These are phyloP conservation scores for Hemisphaericaspora subhashii DNA, from an alignment of 1,139 yeast species.

Conservation along the genomic window DNA sequence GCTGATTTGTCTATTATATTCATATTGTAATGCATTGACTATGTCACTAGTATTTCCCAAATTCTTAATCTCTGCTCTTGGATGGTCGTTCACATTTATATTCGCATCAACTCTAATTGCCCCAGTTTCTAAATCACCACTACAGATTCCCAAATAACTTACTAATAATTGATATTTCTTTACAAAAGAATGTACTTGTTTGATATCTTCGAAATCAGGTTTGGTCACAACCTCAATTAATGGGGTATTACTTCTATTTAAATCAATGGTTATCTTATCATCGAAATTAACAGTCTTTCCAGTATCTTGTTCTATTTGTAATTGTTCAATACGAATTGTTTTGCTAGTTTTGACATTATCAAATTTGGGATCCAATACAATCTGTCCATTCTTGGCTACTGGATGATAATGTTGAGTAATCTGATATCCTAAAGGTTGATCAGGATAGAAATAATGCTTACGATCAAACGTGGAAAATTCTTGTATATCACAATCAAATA, in stretches of 20 bases:
- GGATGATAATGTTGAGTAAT: slow-evolving; percentile 90
- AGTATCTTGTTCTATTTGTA: slow-evolving; percentile 93
- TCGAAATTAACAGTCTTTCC: slow-evolving; percentile 64
- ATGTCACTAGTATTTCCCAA: slow-evolving; percentile 84
- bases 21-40: slow-evolving; percentile 71
- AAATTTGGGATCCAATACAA: slow-evolving; percentile 46
- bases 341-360: slow-evolving; percentile 54
- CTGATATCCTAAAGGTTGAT: slow-evolving; percentile 95
- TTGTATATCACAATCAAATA: slow-evolving; percentile 63
- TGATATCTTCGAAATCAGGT: slow-evolving; percentile 75
- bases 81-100: slow-evolving; percentile 68
- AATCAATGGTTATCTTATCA: slow-evolving; percentile 58
- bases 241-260: slow-evolving; percentile 84
- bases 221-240: slow-evolving; percentile 87
- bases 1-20: slow-evolving; percentile 65
- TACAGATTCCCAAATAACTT: slow-evolving; percentile 66
- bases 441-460: slow-evolving; percentile 94
- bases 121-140: slow-evolving; percentile 92
- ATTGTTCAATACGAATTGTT: slow-evolving; percentile 59
- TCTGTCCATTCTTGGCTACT: slow-evolving; percentile 64
- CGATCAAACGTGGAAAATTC: slow-evolving; percentile 73
- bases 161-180: slow-evolving; percentile 77
- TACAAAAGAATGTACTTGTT: slow-evolving; percentile 75
- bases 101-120: slow-evolving; percentile 96
- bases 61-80: slow-evolving; percentile 86